phyloP scores from a whole-genome alignment of 129 eudicot genomes.

The Flaveria sonorensis region DNA sequence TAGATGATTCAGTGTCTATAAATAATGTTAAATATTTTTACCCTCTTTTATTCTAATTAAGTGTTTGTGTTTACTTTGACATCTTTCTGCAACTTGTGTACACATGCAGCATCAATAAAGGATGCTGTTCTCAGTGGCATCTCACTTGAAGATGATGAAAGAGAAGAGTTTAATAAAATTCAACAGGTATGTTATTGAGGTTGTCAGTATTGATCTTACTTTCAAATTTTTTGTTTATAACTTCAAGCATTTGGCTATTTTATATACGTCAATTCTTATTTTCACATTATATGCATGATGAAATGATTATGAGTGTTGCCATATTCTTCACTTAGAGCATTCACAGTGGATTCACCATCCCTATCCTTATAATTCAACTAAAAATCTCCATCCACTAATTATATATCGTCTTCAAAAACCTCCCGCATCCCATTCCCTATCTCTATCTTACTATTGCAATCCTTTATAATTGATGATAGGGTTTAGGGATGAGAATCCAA shows the following conservation, averaged over 20 bases:
- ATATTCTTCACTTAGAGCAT: not conserved
- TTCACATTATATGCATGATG: not conserved
- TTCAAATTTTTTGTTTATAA: not conserved
- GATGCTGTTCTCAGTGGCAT: conserved; percentile 91
- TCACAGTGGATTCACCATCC: no score
- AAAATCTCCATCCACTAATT: no score
- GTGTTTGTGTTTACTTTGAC: not conserved
- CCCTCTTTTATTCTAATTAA: not conserved
- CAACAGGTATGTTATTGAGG: conserved; percentile 58
- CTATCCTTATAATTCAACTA: no score
- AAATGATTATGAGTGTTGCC: not conserved
- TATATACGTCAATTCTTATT: not conserved
- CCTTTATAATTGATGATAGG: not conserved
- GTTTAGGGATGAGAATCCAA: no score
- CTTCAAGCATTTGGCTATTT: not conserved
- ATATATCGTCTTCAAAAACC: no score
- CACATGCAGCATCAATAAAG: conserved; percentile 77
- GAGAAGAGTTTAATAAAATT: conserved; percentile 80
- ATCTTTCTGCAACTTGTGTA: conserved; percentile 11
- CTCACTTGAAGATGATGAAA: conserved; percentile 85
- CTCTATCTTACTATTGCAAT: no score
- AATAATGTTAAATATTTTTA: not conserved
- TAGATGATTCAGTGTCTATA: not conserved
- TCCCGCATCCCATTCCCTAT: no score
- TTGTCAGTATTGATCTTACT: not conserved